These are phyloP conservation scores for Cryptosporidium ubiquitum DNA, from an alignment of 169 alveolate genomes.

Conservation along the genomic window DNA sequence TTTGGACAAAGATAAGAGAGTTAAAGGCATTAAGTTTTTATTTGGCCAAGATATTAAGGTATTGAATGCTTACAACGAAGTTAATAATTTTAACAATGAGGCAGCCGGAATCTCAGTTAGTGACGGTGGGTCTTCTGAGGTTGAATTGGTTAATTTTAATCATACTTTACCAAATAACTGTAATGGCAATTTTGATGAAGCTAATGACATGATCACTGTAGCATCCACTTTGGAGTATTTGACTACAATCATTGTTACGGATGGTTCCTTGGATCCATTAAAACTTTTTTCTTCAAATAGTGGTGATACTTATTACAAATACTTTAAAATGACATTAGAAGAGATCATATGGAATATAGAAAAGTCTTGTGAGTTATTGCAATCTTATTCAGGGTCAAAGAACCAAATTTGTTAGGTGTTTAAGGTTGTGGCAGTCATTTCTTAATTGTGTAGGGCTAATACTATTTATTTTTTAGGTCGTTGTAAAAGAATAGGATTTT, in stretches of 20 bases:
- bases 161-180: slow-evolving; percentile 6
- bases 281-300: slow-evolving; percentile 26
- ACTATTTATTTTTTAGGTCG: too few relatives aligned
- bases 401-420: not conserved
- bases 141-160: not conserved
- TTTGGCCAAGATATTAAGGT: slow-evolving; percentile 32
- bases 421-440: not conserved
- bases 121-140: not conserved
- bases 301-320: slow-evolving; percentile 23
- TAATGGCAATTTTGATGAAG: not conserved
- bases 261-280: not conserved
- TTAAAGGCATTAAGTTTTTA: slow-evolving; percentile 19
- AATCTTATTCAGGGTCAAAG: slow-evolving; percentile 13
- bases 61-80: not conserved
- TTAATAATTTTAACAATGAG: not conserved
- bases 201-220: slow-evolving; percentile 35
- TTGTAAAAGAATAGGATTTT: too few relatives aligned
- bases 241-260: not conserved
- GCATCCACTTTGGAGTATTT: slow-evolving; percentile 30
- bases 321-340: slow-evolving; percentile 5
- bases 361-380: slow-evolving; percentile 2
- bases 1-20: not conserved
- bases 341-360: not conserved
- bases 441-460: not conserved
- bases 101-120: not conserved